Base-by-base conservation (phyloP, 2,329 filamentous ascomycete species). In the Pseudocercospora crystallina region DNA sequence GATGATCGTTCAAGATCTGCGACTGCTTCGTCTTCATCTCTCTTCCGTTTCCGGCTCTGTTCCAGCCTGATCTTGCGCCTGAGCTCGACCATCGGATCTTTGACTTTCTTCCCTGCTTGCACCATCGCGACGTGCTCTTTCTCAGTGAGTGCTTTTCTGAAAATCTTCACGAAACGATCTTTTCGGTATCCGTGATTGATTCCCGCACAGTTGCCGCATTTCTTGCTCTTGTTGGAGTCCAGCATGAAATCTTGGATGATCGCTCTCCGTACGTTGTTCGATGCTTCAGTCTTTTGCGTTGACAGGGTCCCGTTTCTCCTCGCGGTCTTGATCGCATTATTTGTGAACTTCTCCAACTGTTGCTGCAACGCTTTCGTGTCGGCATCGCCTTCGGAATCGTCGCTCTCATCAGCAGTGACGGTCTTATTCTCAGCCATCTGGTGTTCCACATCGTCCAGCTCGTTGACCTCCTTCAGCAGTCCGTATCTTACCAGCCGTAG, bases 101-200 rank as follows among this genome's bases (percentile, higher is more conserved):
- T 79, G 32, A 82, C 76, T 61, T 84, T 85, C 66, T 90, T 81
- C 47, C 83, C 80, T 41, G 71, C 71, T 60, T 87, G 83, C 2
- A 84, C 80, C 87, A 95, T 95, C 55, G 86, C 84, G 36, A 83
- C 80, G 67, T 84, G 83, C 32, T 94, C 84, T 69, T 95, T 95
- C 40, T 79, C 72, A 40, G 79, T 81, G 49, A 96, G 74, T 2
- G 87, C 77, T 66, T 88, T 94, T 67, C 92, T 86, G 70, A 97
- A 99, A 47, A 99, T 90, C 71, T 97, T 99, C 66, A 91, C 87
- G 63, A 84, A 94, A 37, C 87, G 81, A 64, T 99, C 92, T 69
- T 95, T 96, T 61, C 92, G 85, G 71, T 89, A 97, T 2, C 78
- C 77, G 9, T 90, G 91, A 11, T 87, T 91, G 54, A 94, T 82